These are phyloP conservation scores for Polytrichum commune DNA, from an alignment of 225 moss, liverwort and hornwort species.

Conservation along the genomic window DNA sequence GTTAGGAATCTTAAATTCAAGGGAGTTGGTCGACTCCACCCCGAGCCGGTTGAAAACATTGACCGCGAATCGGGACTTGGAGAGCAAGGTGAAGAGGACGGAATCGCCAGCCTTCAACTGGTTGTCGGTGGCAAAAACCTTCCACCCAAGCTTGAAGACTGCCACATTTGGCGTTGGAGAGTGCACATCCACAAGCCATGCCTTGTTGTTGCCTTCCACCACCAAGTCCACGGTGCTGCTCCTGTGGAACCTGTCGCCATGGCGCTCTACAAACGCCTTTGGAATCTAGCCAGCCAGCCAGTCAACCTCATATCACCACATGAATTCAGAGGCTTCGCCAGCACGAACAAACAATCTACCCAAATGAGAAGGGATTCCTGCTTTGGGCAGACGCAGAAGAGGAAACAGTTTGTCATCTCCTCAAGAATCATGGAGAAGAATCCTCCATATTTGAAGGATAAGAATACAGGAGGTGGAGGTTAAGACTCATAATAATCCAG, in stretches of 20 bases:
- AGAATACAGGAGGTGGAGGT: neutral
- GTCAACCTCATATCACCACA: slow-evolving; percentile 11
- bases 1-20: neutral
- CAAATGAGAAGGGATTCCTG: neutral
- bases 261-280: slow-evolving; percentile 25
- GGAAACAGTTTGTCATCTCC: neutral
- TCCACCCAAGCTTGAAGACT: slow-evolving; percentile 32
- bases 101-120: slow-evolving; percentile 31
- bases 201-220: slow-evolving; percentile 24
- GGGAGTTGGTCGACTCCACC: slow-evolving; percentile 14
- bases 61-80: slow-evolving; percentile 35
- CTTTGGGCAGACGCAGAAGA: neutral
- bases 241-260: slow-evolving; percentile 21
- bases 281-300: slow-evolving; percentile 14
- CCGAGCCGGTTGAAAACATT: slow-evolving; percentile 30
- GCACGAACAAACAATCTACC: neutral
- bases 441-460: neutral
- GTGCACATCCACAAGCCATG: slow-evolving; percentile 37
- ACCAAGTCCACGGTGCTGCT: slow-evolving; percentile 38
- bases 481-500: neutral
- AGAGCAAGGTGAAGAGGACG: slow-evolving; percentile 40
- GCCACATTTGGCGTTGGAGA: slow-evolving; percentile 4
- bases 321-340: neutral
- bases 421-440: too few relatives aligned
- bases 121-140: slow-evolving; percentile 34